phyloP scores from a whole-genome alignment of 805 yeast species.

The Ogataea saltuana region DNA sequence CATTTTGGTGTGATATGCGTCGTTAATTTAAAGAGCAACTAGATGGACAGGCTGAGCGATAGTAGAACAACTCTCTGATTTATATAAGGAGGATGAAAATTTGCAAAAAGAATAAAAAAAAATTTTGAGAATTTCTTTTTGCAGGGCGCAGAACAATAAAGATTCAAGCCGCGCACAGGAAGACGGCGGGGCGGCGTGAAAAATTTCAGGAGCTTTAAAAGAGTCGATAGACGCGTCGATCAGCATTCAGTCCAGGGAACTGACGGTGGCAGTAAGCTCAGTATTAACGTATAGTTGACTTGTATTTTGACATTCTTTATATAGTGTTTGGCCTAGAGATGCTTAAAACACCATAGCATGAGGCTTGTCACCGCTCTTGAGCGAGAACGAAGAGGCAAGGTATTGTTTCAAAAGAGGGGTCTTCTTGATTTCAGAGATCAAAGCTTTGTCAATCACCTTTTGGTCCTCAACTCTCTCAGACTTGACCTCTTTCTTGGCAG shows the following conservation, averaged over 20 bases:
- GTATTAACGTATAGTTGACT: no score
- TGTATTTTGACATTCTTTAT: no score
- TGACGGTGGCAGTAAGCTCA: no score
- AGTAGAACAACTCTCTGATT: background rate
- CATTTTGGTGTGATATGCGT: slow-evolving; percentile 41
- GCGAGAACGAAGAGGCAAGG: slow-evolving; percentile 92
- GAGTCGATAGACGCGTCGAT: no score
- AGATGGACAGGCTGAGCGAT: background rate
- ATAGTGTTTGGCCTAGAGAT: no score
- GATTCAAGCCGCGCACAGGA: background rate
- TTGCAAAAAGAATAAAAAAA: background rate
- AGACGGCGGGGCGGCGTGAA: background rate
- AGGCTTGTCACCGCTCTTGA: slow-evolving; percentile 98
- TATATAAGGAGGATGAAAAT: slow-evolving; percentile 3
- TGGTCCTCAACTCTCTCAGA: slow-evolving; percentile 96
- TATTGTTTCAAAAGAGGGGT: slow-evolving; percentile 96
- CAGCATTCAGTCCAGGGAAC: no score
- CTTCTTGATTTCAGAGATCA: slow-evolving; percentile 92
- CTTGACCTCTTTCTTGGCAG: slow-evolving; percentile 83
- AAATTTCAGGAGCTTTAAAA: no score
- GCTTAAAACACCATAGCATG: slow-evolving; percentile 96
- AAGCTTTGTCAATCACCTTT: slow-evolving; percentile 90
- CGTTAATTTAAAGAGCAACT: background rate
- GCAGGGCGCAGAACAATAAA: background rate
- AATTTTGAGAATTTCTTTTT: slow-evolving; percentile 1